Conservation (phyloP, 1,139 yeast genomes). For the Hansenula sp. region DNA sequence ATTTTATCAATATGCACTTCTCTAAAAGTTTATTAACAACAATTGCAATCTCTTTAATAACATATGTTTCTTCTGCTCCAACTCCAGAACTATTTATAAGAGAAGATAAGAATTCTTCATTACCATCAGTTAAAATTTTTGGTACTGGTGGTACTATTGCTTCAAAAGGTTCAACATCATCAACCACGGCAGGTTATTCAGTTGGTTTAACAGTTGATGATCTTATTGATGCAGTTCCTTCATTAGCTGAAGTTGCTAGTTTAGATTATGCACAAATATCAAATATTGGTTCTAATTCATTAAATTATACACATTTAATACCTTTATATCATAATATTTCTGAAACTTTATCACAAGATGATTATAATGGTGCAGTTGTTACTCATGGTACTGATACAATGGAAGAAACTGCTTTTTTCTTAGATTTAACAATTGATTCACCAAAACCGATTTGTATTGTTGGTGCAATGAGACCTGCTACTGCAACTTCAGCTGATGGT, state of each 20-base stretch:
- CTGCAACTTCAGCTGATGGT: slow-evolving; percentile 56
- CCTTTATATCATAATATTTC: slow-evolving; percentile 30
- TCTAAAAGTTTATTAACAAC: neutral
- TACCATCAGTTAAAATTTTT: slow-evolving; percentile 36
- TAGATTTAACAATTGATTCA: slow-evolving; percentile 43
- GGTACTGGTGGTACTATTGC: slow-evolving; percentile 66
- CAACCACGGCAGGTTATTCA: slow-evolving; percentile 52
- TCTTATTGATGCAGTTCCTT: slow-evolving; percentile 46
- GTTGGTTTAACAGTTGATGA: slow-evolving; percentile 54
- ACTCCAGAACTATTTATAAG: neutral
- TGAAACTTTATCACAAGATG: slow-evolving; percentile 18
- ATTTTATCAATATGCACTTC: neutral
- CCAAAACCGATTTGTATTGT: slow-evolving; percentile 49
- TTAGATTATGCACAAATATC: slow-evolving; percentile 49
- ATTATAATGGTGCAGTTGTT: slow-evolving; percentile 39
- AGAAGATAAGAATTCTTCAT: slow-evolving; percentile 7
- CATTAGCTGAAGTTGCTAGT: slow-evolving; percentile 40
- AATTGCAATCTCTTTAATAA: neutral
- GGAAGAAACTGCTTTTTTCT: slow-evolving; percentile 57
- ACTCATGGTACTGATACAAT: slow-evolving; percentile 60
- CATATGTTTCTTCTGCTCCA: neutral
- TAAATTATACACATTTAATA: slow-evolving; percentile 31
- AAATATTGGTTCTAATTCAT: slow-evolving; percentile 49
- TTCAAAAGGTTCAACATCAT: slow-evolving; percentile 42
- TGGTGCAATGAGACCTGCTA: slow-evolving; percentile 59